A percentile compares a stretch with the other conserved stretches of the same genome.
Conservation (phyloP, 1,284 basidiomycete genomes). For the Papiliotrema fonsecae region DNA sequence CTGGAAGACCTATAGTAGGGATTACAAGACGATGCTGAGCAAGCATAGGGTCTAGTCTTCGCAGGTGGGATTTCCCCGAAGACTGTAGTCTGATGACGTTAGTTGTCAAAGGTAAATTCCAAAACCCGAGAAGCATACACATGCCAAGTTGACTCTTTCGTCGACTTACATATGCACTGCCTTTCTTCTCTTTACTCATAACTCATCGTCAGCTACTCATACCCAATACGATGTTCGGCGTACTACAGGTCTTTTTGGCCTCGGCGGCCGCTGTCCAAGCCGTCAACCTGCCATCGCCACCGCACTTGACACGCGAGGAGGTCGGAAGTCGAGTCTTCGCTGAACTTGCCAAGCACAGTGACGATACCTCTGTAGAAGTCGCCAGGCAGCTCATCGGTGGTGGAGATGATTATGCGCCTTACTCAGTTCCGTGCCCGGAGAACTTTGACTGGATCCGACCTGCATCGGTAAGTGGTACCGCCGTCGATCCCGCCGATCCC, state of each 20-base stretch:
- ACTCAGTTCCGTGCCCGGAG: conserved; percentile 37
- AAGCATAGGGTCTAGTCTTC: too few relatives aligned
- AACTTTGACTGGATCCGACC: conserved; percentile 40
- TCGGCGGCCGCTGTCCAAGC: not conserved
- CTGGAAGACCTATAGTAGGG: too few relatives aligned
- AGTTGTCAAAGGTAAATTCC: too few relatives aligned
- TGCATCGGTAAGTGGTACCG: conserved; percentile 27
- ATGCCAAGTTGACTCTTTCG: too few relatives aligned
- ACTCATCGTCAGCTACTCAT: too few relatives aligned
- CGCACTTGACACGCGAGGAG: not conserved
- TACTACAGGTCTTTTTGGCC: not conserved
- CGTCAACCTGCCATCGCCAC: not conserved
- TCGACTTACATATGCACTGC: too few relatives aligned
- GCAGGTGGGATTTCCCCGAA: too few relatives aligned
- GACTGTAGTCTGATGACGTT: too few relatives aligned
- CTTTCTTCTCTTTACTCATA: too few relatives aligned
- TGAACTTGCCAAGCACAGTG: not conserved
- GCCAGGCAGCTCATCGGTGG: conserved; percentile 10
- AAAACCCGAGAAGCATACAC: too few relatives aligned
- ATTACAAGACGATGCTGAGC: too few relatives aligned
- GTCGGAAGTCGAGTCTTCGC: conserved; percentile 1
- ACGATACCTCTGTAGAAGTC: not conserved
- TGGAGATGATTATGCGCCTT: conserved; percentile 37
- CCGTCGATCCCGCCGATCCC: not conserved
- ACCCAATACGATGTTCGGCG: too few relatives aligned